Percentiles rank a stretch among this genome's conserved stretches.
phyloP scores from a whole-genome alignment of 139 green algal species.

The Helicosporidium sp. region DNA sequence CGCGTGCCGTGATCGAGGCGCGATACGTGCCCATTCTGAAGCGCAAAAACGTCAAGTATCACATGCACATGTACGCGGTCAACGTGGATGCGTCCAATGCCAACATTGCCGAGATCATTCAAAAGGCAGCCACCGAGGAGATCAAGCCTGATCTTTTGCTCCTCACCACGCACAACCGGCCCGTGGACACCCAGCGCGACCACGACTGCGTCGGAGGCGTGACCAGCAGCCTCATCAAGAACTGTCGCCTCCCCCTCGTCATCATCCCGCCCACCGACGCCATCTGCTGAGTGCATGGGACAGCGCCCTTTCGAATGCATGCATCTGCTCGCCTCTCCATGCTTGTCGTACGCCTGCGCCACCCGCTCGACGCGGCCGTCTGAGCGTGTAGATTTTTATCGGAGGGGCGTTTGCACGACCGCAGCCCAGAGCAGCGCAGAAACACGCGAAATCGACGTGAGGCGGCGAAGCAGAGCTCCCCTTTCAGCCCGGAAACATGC shows the following conservation, averaged over 20 bases:
- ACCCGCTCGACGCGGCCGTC: not conserved
- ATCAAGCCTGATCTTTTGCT: constrained; percentile 6
- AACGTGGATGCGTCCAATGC: not conserved
- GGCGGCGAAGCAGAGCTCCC: too few species aligned
- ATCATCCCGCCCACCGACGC: constrained; percentile 2
- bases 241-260: constrained; percentile 8
- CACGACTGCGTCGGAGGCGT: constrained; percentile 5
- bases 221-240: constrained; percentile 1
- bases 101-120: constrained; percentile 1
- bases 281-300: too few species aligned
- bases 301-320: too few species aligned
- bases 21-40: constrained; percentile 14
- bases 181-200: constrained; percentile 1
- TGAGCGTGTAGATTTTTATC: not conserved
- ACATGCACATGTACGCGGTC: constrained; percentile 16
- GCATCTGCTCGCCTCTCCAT: too few species aligned
- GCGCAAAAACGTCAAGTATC: constrained; percentile 8
- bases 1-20: constrained; percentile 4
- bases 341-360: too few species aligned
- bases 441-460: not conserved
- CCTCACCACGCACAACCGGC: constrained; percentile 11
- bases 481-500: too few species aligned
- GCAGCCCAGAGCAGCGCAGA: not conserved
- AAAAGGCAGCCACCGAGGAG: constrained; percentile 1
- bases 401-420: not conserved